Conservation (phyloP, 257 asterid genomes). For the Solanum habrochaites region DNA sequence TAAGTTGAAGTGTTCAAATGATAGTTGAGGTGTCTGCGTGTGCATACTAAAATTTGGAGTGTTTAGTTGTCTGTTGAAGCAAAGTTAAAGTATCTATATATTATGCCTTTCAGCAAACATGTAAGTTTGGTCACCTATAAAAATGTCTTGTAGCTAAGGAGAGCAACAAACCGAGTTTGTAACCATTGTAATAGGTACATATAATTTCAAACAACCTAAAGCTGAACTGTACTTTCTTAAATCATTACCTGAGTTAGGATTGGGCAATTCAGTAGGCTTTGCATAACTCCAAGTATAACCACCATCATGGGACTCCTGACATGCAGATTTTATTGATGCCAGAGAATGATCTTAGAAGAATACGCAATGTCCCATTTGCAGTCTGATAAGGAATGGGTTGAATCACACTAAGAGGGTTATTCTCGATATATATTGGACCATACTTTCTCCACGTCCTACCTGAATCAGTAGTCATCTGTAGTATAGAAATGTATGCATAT, state of each 20-base stretch:
- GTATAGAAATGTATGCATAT: neutral
- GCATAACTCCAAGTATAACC: constrained; percentile 90
- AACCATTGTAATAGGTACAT: neutral
- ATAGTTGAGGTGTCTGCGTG: neutral
- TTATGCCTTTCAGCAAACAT: neutral
- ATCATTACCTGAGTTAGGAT: constrained; percentile 81
- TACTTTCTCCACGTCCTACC: constrained; percentile 81
- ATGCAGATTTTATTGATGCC: constrained; percentile 61
- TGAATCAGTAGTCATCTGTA: constrained; percentile 67
- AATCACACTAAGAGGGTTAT: constrained; percentile 60
- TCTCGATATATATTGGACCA: constrained; percentile 70
- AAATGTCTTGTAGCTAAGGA: neutral
- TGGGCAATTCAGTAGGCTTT: constrained; percentile 62
- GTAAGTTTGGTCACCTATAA: neutral
- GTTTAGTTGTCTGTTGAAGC: neutral
- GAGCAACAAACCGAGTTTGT: neutral
- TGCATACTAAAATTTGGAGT: neutral
- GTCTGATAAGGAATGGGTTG: constrained; percentile 93
- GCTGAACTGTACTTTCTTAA: neutral
- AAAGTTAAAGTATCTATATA: neutral
- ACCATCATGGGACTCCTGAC: constrained; percentile 79
- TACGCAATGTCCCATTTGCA: constrained; percentile 55
- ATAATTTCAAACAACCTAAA: neutral
- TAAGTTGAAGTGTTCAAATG: neutral
- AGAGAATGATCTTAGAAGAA: constrained; percentile 60